Evolutionary conservation across 306 rosid genomes (phyloP).

Genomic region (Prunus persica): DNA sequence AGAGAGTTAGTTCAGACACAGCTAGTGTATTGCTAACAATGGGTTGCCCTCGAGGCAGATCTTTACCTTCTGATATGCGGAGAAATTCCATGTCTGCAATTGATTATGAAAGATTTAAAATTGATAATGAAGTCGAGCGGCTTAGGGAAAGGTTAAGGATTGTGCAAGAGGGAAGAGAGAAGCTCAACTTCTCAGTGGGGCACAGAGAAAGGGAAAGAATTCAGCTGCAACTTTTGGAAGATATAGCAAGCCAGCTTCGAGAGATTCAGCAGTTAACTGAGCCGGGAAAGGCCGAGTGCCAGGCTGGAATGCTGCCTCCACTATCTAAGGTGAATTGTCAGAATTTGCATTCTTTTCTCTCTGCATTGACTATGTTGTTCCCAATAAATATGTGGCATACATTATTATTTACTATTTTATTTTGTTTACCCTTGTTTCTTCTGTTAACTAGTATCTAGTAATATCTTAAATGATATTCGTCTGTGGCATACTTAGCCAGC

Average conservation of each 20-base stretch:
- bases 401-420: neutral
- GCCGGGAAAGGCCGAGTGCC: slow-evolving; percentile 31
- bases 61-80: slow-evolving; percentile 22
- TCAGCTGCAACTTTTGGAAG: slow-evolving; percentile 38
- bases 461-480: neutral
- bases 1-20: slow-evolving; percentile 28
- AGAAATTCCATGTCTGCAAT: slow-evolving; percentile 51
- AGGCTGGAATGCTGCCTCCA: slow-evolving; percentile 42
- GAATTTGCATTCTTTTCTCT: neutral
- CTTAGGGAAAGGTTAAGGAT: slow-evolving; percentile 44
- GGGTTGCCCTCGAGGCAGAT: slow-evolving; percentile 20
- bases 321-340: slow-evolving; percentile 35
- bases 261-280: slow-evolving; percentile 39
- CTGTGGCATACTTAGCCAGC: neutral
- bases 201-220: slow-evolving; percentile 34
- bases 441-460: neutral
- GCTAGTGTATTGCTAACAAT: slow-evolving; percentile 27
- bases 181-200: slow-evolving; percentile 36
- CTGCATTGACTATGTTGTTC: neutral
- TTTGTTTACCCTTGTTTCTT: neutral
- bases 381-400: neutral
- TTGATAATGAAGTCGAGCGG: slow-evolving; percentile 54
- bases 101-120: slow-evolving; percentile 45
- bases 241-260: slow-evolving; percentile 36
- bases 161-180: slow-evolving; percentile 49